Percentiles rank a stretch among this genome's conserved stretches.
These are phyloP conservation scores for Candida pseudoviswanathii DNA, from an alignment of 1,139 yeast genomes.

Conservation along the genomic window DNA sequence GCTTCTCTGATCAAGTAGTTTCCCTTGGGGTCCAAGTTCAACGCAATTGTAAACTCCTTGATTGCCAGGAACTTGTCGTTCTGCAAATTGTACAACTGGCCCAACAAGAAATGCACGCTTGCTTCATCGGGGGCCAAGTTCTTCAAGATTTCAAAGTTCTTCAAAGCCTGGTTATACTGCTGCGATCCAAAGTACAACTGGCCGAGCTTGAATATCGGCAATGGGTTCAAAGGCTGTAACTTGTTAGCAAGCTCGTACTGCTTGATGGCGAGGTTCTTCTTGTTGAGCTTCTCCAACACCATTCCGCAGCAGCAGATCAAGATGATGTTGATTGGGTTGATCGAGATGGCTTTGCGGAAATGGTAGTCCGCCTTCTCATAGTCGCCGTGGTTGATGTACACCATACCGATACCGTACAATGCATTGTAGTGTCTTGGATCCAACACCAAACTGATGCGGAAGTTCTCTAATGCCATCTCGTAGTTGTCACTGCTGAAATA, in stretches of 20 bases:
- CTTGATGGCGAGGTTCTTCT: conserved; percentile 69
- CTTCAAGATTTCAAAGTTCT: conserved; percentile 70
- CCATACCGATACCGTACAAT: conserved; percentile 95
- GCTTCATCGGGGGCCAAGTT: conserved; percentile 93
- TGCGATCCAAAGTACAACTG: conserved; percentile 75
- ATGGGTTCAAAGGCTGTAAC: conserved; percentile 81
- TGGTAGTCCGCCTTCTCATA: conserved; percentile 82
- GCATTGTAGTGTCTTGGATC: conserved; percentile 93
- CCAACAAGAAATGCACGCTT: conserved; percentile 84
- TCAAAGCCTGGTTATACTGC: conserved; percentile 69
- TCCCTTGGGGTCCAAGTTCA: conserved; percentile 93
- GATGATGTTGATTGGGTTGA: conserved; percentile 89
- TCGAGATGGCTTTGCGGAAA: conserved; percentile 82
- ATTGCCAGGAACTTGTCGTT: conserved; percentile 79
- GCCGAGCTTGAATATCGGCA: conserved; percentile 89
- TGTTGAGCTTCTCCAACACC: conserved; percentile 79
- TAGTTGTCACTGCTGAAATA: conserved; percentile 84
- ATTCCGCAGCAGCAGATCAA: conserved; percentile 93
- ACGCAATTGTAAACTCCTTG: conserved; percentile 83
- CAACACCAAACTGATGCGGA: conserved; percentile 73
- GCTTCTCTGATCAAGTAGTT: conserved; percentile 86
- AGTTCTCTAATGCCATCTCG: conserved; percentile 85
- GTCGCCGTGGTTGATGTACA: conserved; percentile 83
- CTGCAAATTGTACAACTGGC: conserved; percentile 80
- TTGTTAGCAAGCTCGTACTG: conserved; percentile 85